phyloP scores from a whole-genome alignment of 1,284 basidiomycete species.

The Hemileia vastatrix region DNA sequence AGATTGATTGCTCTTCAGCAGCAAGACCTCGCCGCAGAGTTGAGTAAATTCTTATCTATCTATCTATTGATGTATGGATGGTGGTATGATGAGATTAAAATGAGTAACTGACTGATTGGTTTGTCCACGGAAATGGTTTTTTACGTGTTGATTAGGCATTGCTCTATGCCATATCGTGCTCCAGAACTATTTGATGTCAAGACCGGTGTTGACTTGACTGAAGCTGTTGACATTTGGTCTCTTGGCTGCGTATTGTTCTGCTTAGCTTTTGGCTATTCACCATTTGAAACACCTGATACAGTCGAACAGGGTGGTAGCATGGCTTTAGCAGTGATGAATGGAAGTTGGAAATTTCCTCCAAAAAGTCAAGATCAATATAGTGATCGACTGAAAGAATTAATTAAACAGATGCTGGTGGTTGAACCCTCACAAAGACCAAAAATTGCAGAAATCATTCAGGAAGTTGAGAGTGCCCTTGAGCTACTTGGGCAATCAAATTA shows the following conservation, averaged over 20 bases:
- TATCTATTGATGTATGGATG: too few relatives aligned
- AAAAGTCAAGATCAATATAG: slow-evolving; percentile 21
- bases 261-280: slow-evolving; percentile 41
- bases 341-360: slow-evolving; percentile 37
- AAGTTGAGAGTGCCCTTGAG: too few relatives aligned
- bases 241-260: slow-evolving; percentile 41
- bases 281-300: slow-evolving; percentile 43
- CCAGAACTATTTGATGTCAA: slow-evolving; percentile 45
- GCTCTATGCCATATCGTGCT: slow-evolving; percentile 44
- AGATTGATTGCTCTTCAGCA: slow-evolving; percentile 39
- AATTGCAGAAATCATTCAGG: slow-evolving; percentile 9
- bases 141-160: slow-evolving; percentile 21
- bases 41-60: slow-evolving; percentile 17
- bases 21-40: slow-evolving; percentile 29
- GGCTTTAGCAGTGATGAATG: slow-evolving; percentile 43
- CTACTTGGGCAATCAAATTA: too few relatives aligned
- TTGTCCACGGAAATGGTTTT: background rate
- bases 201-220: slow-evolving; percentile 38
- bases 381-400: slow-evolving; percentile 29
- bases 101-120: background rate
- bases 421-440: slow-evolving; percentile 30
- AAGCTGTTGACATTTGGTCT: slow-evolving; percentile 44
- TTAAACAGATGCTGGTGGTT: slow-evolving; percentile 34
- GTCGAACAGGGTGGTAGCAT: slow-evolving; percentile 42
- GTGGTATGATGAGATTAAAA: background rate